A percentile compares a stretch with the other conserved stretches of the same genome.
These are phyloP conservation scores for Schwanniomyces pseudopolymorphus DNA, from an alignment of 805 yeast species.

Conservation along the genomic window DNA sequence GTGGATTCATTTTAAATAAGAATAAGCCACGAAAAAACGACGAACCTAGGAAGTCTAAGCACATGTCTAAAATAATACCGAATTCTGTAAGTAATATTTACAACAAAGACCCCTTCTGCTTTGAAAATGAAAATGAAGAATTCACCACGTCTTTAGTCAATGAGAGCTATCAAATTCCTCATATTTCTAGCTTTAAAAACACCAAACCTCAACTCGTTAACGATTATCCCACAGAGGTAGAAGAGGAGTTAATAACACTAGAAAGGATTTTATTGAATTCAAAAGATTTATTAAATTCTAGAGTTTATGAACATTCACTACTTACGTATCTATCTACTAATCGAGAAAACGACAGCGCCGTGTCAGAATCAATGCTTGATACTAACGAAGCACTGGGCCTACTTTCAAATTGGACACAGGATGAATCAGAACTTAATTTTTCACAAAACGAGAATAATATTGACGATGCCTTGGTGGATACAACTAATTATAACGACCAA, in stretches of 20 bases:
- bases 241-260: not conserved
- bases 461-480: not conserved
- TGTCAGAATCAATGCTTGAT: constrained; percentile 6
- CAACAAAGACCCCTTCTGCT: constrained; percentile 1
- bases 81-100: not conserved
- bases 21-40: constrained; percentile 4
- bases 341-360: constrained; percentile 4
- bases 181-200: constrained; percentile 3
- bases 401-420: constrained; percentile 3
- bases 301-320: constrained; percentile 17
- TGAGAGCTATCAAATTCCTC: not conserved
- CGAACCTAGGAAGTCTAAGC: constrained; percentile 5
- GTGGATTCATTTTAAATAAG: constrained; percentile 2
- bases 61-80: not conserved
- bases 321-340: constrained; percentile 15
- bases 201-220: not conserved
- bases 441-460: too few relatives aligned
- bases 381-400: constrained; percentile 5
- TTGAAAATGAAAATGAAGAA: not conserved
- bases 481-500: not conserved
- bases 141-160: not conserved
- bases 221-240: not conserved
- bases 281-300: constrained; percentile 11
- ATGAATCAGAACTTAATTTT: not conserved
- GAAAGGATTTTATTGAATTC: constrained; percentile 12